Base-by-base conservation (phyloP, 2,329 filamentous ascomycete species). In the Phialocephala sp. region DNA sequence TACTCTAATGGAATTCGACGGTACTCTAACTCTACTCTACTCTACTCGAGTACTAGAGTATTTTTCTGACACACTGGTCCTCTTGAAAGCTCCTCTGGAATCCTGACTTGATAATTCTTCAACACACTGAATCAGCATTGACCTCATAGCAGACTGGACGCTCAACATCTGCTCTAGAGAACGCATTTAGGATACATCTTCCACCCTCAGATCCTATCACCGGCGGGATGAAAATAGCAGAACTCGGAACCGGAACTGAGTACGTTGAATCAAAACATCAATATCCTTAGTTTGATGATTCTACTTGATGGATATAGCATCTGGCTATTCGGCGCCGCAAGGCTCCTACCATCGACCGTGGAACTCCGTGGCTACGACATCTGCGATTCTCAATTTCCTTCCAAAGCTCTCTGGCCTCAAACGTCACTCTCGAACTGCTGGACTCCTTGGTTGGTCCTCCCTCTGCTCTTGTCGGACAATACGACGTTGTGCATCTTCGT, bases 171-270 rank as follows among this genome's bases (percentile, higher is more conserved):
- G 15, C 56, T 59, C 5, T 59, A 36, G 56, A 11, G 37, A 27
- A 59, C 43, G 56, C 18, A 59, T 27, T n/a, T 59, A 3, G 56
- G 56, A 32, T 36, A 59, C 22, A 22, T 59, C 32, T 14, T 59
- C 5, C 56, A 59, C 8, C 56, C 56, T 6, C 18, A 45, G 27
- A 59, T 59, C 37, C 56, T 20, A 59, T 59, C 20, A 59, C 56
- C 14, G n/a, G 22, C 8, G 56, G 56, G 5, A 59, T 59, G 56
- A 59, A 59, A 15, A 59, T 59, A 43, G 56, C 56, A 9, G 56
- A 59, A n/a, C 35, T 59, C 15, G 56, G 56, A 27, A 59, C 56
- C 1, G 56, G 56, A 27, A 59, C 56, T 12, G 56, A 36, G 56
- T 52, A 20, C 11, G 18, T 22, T 22, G 4, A n/a, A 52, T 27